Percentiles rank a stretch among this genome's conserved stretches.
phyloP scores from a whole-genome alignment of 176 grass and related monocot genomes.

The Carex kokanica region DNA sequence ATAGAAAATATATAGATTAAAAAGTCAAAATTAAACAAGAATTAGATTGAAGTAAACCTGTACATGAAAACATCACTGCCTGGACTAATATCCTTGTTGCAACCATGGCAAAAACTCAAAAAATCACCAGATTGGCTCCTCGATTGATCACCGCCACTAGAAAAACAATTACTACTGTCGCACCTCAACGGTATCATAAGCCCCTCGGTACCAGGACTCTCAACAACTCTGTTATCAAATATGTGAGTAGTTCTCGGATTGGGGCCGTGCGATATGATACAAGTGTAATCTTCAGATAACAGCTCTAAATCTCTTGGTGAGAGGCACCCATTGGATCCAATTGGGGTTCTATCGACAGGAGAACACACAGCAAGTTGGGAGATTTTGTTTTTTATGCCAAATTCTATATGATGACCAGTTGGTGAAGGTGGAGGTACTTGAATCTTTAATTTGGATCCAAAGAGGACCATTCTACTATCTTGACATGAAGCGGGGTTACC shows the following conservation, averaged over 20 bases:
- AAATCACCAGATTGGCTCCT: slow-evolving; percentile 17
- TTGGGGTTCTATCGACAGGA: neutral
- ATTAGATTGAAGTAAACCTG: slow-evolving; percentile 36
- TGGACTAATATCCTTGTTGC: slow-evolving; percentile 52
- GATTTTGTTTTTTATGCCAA: slow-evolving; percentile 34
- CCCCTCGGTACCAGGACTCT: slow-evolving; percentile 23
- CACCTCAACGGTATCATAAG: slow-evolving; percentile 17
- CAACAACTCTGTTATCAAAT: slow-evolving; percentile 52
- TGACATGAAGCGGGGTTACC: neutral
- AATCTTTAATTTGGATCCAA: slow-evolving; percentile 36
- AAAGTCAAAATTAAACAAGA: neutral
- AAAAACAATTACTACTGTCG: slow-evolving; percentile 17
- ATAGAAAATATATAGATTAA: neutral
- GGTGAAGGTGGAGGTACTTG: slow-evolving; percentile 31
- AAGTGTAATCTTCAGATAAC: slow-evolving; percentile 71
- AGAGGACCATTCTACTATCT: slow-evolving; percentile 25
- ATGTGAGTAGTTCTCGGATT: slow-evolving; percentile 60
- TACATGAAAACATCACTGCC: slow-evolving; percentile 73
- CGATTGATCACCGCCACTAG: neutral
- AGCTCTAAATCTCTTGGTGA: slow-evolving; percentile 44
- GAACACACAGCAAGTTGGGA: slow-evolving; percentile 16
- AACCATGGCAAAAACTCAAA: slow-evolving; percentile 59
- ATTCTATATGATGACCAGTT: slow-evolving; percentile 27
- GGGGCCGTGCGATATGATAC: slow-evolving; percentile 57
- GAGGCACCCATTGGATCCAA: slow-evolving; percentile 10